Conservation (phyloP, 2,329 filamentous ascomycete species). For the Ophiostoma sp. region DNA sequence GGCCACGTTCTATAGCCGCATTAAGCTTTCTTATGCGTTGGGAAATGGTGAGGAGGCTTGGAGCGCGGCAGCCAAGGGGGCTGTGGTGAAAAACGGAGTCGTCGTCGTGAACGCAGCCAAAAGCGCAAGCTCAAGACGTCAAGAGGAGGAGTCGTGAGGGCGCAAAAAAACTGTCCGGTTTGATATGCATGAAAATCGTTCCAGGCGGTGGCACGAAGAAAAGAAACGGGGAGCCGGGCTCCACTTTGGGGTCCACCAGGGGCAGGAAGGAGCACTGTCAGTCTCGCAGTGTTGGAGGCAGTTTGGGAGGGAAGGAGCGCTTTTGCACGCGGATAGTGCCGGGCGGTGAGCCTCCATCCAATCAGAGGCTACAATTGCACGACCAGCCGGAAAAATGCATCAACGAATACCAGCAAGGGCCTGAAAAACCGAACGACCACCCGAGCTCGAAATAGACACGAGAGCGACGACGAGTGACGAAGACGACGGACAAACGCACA, state of each 20-base stretch:
- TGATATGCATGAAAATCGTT: constrained; percentile 27
- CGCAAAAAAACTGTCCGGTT: constrained; percentile 23
- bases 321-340: constrained; percentile 23
- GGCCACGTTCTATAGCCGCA: constrained; percentile 20
- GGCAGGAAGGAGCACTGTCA: background rate
- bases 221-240: constrained; percentile 11
- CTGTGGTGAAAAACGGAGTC: constrained; percentile 7
- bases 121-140: background rate
- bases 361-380: constrained; percentile 36
- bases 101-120: background rate
- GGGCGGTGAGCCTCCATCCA: constrained; percentile 35
- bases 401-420: constrained; percentile 8
- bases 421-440: constrained; percentile 15
- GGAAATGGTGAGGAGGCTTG: constrained; percentile 11
- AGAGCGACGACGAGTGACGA: constrained; percentile 1
- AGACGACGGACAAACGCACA: background rate
- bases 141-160: constrained; percentile 11
- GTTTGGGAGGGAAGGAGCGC: constrained; percentile 6
- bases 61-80: constrained; percentile 8
- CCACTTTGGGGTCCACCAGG: constrained; percentile 16
- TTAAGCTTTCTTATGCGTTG: constrained; percentile 23
- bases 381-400: constrained; percentile 12
- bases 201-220: constrained; percentile 20
- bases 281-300: too few species aligned
- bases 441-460: constrained; percentile 14